Base-by-base conservation (phyloP, 305 asterid genomes). In the Solanum hybrid region DNA sequence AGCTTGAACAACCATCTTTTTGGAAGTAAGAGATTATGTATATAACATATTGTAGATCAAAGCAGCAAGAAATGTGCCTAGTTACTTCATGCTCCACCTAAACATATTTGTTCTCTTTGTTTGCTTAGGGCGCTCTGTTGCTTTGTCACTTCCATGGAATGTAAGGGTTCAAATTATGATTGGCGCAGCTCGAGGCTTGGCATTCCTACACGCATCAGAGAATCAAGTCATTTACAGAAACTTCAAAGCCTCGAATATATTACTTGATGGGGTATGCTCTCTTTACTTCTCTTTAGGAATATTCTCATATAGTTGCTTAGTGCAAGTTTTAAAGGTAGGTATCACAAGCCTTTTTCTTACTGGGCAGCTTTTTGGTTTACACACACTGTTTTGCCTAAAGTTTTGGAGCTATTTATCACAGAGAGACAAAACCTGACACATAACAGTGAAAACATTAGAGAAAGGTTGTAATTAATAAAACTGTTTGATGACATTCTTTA, bases 81-180 rank as follows among this genome's bases (percentile, higher is more conserved):
- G 76, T 1, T 11, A 28, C 11, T 37, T 86, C 36, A 73, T 86
- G 13, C 75, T 18, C 51, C 61, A 64, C 39, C 31, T 86, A 86
- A 89, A 31, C 22, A 82, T 18, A 13, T 39, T 74, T 14, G 81
- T 28, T 33, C 36, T 37, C 37, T 61, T 89, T 28, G 36, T 74
- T 79, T 28, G 61, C 84, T 87, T 84, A 96, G 98, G 98, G 91
- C 94, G 95, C 37, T 92, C 96, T 18, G 90, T 95, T 75, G 97
- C 91, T 88, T 96, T 92, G 92, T 95, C 98, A 11, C 95, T 96
- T 84, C 91, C 96, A 39, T 96, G 98, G 98, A 94, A 93, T 22
- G 92, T 91, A 84, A 92, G 98, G 93, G 92, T 96, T 12, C 92
- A 92, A 94, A 94, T 95, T 86, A 37, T 94, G 67, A 93, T 93